Base-by-base conservation (phyloP, 2,329 filamentous ascomycete genomes). In the Orbilia javanica region DNA sequence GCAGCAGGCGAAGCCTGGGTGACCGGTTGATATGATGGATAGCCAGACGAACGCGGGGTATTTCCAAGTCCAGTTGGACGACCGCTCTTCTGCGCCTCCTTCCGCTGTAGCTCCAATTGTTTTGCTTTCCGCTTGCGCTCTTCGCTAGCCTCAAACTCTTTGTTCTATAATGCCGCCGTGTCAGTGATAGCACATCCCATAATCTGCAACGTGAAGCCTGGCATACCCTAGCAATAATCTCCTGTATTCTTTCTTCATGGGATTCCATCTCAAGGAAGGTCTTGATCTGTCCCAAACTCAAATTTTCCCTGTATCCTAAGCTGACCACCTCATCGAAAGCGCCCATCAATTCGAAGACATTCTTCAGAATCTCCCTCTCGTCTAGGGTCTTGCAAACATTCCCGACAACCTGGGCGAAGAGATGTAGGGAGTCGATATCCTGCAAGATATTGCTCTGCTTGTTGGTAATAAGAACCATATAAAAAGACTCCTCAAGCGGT, bases 381-480 rank as follows among this genome's bases (percentile, higher is more conserved):
- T 99, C 96, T 79, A 98, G 85, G 82, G 90, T 97, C 87, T 95
- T 96, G 90, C 96, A 99, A 83, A 96, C 95, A 85, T 93, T 97
- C 76, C 93, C 93, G 69, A 97, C 96, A 15, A 99, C 95, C 86
- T 99, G 96, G 76, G 95, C 95, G 84, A 99, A 99, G 20, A 99
- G 89, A 85, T 99, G 96, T 78, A 99, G 89, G 76, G 96, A 97
- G 86, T 98, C 96, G 85, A 99, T 99, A 85, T 99, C 96, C 86
- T 99, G 96, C 64, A 99, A 89, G 82, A 99, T 99, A 86, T 99
- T 99, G 85, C 95, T 98, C 87, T 98, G 96, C 82, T 94, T 92
- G 88, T 99, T 99, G 85, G 96, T 99, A 86, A 99, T 98, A 83
- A 99, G 90, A 81, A 99, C 95, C 90, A 99, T 98, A 89, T 99